Evolutionary conservation across 768 basidiomycete species (phyloP), one percentile per base, ranked within the genome.

Genomic region (Leccinum imitatum): DNA sequence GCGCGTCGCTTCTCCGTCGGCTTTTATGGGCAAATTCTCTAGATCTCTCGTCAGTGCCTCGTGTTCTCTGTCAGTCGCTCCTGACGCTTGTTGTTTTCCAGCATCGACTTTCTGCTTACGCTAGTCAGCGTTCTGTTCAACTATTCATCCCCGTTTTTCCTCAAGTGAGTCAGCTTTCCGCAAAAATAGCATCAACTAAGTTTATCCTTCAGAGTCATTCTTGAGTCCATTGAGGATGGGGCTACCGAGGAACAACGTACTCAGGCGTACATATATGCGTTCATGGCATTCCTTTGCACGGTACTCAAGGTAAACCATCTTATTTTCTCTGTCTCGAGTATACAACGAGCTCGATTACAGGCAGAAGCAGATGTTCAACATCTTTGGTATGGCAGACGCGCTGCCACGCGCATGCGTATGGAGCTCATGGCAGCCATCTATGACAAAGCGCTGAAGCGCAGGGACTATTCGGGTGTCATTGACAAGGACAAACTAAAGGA

Each of bases 381-480:
- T 69, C 78, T 92, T 14, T 94, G 91, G 90, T 86, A 82, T 57
- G 86, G 88, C 21, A 84, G 94, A 48, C 84, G 92, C n/a, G 91
- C 86, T 1, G 70, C 79, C 0, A 88, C 87, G 1, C 80, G 90
- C 23, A 84, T 92, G 4, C 86, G 90, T 8, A 81, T 82, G 13
- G 90, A 91, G 74, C 81, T 95, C 17, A 94, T 92, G 87, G 86
- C 90, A 0, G 75, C 87, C 2, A 91, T 96, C 55, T 96, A 95
- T 67, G 90, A 93, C 71, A 97, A 97, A 71, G 84, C 93, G 1
- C 75, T 96, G 37, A 89, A 88, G 71, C 78, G 94, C 31, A 88
- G 85, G 68, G 93, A 95, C 69, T 90, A 86, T 60, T 91, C 90
- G 0, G 94, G 93, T 1, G 77, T 92, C 41, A 78, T 90, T 9